A percentile compares a stretch with the other conserved stretches of the same genome.
Evolutionary conservation across 202 grass and related monocot species (phyloP).

Genomic region (Carex arenaria): DNA sequence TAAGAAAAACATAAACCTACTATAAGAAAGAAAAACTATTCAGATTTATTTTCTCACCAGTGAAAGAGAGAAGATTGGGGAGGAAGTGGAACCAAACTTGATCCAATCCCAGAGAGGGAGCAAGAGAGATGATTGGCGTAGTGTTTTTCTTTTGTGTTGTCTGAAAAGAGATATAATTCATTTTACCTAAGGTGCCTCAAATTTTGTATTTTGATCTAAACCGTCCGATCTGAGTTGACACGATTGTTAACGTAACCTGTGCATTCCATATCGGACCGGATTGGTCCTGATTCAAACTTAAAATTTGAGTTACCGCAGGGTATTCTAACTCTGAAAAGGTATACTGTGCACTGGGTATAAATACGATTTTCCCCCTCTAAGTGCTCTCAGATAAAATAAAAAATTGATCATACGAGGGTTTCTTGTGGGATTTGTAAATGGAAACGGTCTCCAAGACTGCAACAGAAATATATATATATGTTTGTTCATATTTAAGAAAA

Average conservation of each 20-base stretch:
- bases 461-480: too few species aligned
- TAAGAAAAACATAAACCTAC: neutral
- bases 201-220: too few species aligned
- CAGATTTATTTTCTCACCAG: neutral
- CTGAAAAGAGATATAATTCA: neutral
- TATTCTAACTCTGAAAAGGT: neutral
- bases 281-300: too few species aligned
- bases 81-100: conserved; percentile 12
- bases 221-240: too few species aligned
- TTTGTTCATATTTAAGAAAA: neutral
- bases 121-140: neutral
- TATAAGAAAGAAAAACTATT: too few species aligned
- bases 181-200: too few species aligned
- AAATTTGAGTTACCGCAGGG: neutral
- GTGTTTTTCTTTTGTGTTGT: neutral
- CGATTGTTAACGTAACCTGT: too few species aligned
- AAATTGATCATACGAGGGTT: too few species aligned
- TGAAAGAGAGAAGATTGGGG: conserved; percentile 7
- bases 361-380: conserved; percentile 17
- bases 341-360: neutral
- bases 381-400: neutral
- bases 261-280: too few species aligned
- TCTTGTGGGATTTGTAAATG: neutral
- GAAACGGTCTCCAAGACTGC: neutral
- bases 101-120: neutral